These are phyloP conservation scores for Didymella sp. DNA, from an alignment of 2,329 filamentous ascomycete species.

Conservation along the genomic window DNA sequence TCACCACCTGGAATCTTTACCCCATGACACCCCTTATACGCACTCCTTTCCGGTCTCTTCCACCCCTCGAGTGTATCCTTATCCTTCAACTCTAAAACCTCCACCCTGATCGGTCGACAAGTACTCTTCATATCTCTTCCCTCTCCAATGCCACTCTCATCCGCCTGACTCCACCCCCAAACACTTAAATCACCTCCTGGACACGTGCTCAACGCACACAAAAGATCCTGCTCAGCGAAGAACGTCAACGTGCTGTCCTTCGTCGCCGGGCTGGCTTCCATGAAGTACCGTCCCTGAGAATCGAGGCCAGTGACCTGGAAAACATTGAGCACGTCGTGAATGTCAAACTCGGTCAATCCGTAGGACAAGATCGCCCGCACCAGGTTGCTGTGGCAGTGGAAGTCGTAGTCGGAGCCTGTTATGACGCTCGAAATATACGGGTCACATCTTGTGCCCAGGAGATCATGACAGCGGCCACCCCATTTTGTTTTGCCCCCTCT, in stretches of 20 bases:
- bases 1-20: constrained; percentile 60
- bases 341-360: constrained; percentile 73
- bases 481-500: constrained; percentile 59
- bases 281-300: constrained; percentile 58
- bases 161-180: constrained; percentile 74
- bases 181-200: constrained; percentile 80
- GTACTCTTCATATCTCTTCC: constrained; percentile 64
- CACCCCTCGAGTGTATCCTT: constrained; percentile 58
- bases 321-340: constrained; percentile 85
- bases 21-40: constrained; percentile 72
- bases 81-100: constrained; percentile 71
- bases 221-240: constrained; percentile 77
- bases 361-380: constrained; percentile 73
- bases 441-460: constrained; percentile 83
- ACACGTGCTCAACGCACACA: constrained; percentile 72
- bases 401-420: constrained; percentile 74
- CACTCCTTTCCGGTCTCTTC: constrained; percentile 65
- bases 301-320: constrained; percentile 86
- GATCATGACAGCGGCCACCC: constrained; percentile 75
- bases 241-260: constrained; percentile 68
- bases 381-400: constrained; percentile 84
- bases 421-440: constrained; percentile 71
- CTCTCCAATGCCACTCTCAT: constrained; percentile 53
- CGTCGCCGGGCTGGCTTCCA: constrained; percentile 55
- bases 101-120: constrained; percentile 75